A percentile compares a stretch with the other conserved stretches of the same genome.
Conservation (phyloP, 805 yeast species). For the Saturnispora besseyi region DNA sequence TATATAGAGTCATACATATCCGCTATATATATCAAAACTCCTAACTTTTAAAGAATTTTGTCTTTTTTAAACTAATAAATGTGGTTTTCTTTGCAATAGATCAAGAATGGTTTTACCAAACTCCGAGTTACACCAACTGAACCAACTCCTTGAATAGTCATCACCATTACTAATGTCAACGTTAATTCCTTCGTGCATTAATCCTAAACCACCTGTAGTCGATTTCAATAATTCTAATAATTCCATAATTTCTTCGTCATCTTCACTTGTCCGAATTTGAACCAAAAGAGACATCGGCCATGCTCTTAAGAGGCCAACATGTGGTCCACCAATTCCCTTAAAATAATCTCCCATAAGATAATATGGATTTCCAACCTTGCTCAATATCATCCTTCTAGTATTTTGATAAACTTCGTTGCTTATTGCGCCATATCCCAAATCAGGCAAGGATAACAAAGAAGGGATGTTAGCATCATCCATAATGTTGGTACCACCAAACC, state of each 20-base stretch:
- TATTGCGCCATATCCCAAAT: slow-evolving; percentile 50
- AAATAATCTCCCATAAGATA: slow-evolving; percentile 53
- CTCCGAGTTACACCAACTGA: slow-evolving; percentile 90
- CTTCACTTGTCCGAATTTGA: slow-evolving; percentile 63
- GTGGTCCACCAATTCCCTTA: slow-evolving; percentile 87
- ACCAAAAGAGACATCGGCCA: slow-evolving; percentile 89
- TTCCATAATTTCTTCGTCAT: slow-evolving; percentile 56
- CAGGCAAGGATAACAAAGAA: slow-evolving; percentile 71
- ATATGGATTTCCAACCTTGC: slow-evolving; percentile 70
- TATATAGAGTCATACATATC: no score
- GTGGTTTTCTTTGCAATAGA: slow-evolving; percentile 64
- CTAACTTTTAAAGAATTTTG: not conserved
- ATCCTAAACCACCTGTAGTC: slow-evolving; percentile 66
- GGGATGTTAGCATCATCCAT: slow-evolving; percentile 95
- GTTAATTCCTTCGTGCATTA: slow-evolving; percentile 75
- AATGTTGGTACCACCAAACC: slow-evolving; percentile 60
- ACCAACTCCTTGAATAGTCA: slow-evolving; percentile 76
- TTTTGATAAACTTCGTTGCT: slow-evolving; percentile 60
- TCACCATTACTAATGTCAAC: slow-evolving; percentile 44
- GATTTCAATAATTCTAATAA: slow-evolving; percentile 43
- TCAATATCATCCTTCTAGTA: slow-evolving; percentile 67
- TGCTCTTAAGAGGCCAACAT: slow-evolving; percentile 67
- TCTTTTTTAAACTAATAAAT: slow-evolving; percentile 48
- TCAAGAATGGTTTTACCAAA: slow-evolving; percentile 81
- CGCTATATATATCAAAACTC: no score